Conservation (phyloP, 2,329 filamentous ascomycete genomes). For the Leptodontidium sp. region DNA sequence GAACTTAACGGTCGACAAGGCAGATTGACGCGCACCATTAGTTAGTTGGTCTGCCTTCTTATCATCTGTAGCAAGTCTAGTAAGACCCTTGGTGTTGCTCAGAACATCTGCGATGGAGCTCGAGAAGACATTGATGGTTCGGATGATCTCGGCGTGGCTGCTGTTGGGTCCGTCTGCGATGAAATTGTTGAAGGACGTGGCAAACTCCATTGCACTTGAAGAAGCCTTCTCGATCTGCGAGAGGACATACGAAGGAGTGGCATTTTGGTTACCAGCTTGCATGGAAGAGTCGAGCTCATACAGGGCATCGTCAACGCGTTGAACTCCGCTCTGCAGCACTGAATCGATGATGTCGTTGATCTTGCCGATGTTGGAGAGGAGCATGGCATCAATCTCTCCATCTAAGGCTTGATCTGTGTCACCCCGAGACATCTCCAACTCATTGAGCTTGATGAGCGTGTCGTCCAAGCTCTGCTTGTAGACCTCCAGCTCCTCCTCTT, state of each 20-base stretch:
- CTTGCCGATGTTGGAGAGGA: slow-evolving; percentile 87
- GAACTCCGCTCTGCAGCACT: slow-evolving; percentile 89
- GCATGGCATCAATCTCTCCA: slow-evolving; percentile 88
- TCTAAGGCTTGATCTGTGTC: slow-evolving; percentile 84
- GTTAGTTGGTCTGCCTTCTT: slow-evolving; percentile 90
- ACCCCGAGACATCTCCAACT: slow-evolving; percentile 78
- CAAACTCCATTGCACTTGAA: slow-evolving; percentile 94
- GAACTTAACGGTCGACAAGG: slow-evolving; percentile 88
- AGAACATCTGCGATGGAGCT: slow-evolving; percentile 93
- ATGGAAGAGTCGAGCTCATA: slow-evolving; percentile 98
- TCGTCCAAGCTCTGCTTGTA: slow-evolving; percentile 99
- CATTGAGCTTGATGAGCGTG: slow-evolving; percentile 89
- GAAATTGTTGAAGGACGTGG: slow-evolving; percentile 97
- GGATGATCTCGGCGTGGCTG: slow-evolving; percentile 89
- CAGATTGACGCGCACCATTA: slow-evolving; percentile 82
- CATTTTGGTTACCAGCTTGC: slow-evolving; percentile 98
- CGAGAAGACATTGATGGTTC: slow-evolving; percentile 88
- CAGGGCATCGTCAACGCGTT: slow-evolving; percentile 93
- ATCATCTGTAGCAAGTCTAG: slow-evolving; percentile 91
- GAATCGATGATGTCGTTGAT: slow-evolving; percentile 98
- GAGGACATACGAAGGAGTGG: slow-evolving; percentile 90
- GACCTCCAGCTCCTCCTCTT: slow-evolving; percentile 97
- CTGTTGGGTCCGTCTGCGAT: slow-evolving; percentile 96
- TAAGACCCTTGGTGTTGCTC: slow-evolving; percentile 95
- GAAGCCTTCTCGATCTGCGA: slow-evolving; percentile 98